Percentiles rank a stretch among this genome's conserved stretches.
phyloP scores from a whole-genome alignment of 805 yeast species.

The Yarrowia sp. region DNA sequence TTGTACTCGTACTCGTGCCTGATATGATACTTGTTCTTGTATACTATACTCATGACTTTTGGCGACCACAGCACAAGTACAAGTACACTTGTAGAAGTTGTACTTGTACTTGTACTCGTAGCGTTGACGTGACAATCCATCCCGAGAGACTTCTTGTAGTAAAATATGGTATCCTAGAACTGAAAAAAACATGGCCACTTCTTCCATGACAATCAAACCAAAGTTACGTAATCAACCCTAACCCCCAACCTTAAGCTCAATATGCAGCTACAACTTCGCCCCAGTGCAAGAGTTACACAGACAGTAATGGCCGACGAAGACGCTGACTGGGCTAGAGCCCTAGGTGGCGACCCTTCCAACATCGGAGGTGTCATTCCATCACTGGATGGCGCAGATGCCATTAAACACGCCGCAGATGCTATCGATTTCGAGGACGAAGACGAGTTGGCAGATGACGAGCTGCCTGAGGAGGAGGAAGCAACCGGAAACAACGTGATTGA shows the following conservation, averaged over 20 bases:
- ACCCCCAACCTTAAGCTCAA: background rate
- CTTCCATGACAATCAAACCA: no score
- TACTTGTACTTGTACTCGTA: no score
- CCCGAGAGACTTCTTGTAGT: no score
- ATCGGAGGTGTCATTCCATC: conserved; percentile 11
- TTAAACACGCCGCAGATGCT: conserved; percentile 86
- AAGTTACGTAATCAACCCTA: background rate
- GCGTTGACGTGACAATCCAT: no score
- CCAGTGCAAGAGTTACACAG: background rate
- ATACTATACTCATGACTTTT: no score
- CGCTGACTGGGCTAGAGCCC: conserved; percentile 21
- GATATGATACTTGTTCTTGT: no score
- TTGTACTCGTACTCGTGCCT: no score
- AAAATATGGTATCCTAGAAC: no score
- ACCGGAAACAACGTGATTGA: background rate
- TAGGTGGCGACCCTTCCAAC: conserved; percentile 22
- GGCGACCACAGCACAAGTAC: no score
- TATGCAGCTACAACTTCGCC: background rate
- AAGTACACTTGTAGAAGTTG: no score
- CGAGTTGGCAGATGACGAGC: conserved; percentile 88
- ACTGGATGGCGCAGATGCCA: conserved; percentile 28
- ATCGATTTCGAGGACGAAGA: conserved; percentile 92
- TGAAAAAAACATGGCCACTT: no score
- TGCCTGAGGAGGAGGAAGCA: conserved; percentile 35
- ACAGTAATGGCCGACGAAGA: conserved; percentile 24